These are phyloP conservation scores for Strobilomyces confusus DNA, from an alignment of 768 basidiomycete genomes.

Conservation along the genomic window DNA sequence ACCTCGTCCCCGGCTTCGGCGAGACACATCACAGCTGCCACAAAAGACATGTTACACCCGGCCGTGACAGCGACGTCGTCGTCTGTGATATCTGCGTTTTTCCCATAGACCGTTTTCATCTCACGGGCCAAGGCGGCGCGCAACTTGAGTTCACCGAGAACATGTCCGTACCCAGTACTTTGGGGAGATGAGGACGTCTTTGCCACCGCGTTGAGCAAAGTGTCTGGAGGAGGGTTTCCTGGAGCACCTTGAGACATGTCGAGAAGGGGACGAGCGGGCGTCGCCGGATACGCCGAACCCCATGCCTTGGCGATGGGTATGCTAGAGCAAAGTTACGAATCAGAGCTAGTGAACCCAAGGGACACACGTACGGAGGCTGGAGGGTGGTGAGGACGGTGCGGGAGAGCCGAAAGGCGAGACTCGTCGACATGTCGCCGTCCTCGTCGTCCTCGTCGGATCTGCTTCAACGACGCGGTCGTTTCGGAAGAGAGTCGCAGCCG, in stretches of 20 bases:
- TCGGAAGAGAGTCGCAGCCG: no score
- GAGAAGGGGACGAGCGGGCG: conserved; percentile 48
- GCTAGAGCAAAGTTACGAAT: conserved; percentile 27
- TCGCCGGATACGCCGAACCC: conserved; percentile 42
- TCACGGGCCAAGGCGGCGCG: conserved; percentile 54
- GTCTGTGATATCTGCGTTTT: conserved; percentile 40
- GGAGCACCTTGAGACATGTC: conserved; percentile 78
- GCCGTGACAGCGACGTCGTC: conserved; percentile 67
- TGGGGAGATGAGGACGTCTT: conserved; percentile 38
- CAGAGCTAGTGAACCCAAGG: no score
- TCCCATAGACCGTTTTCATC: conserved; percentile 57
- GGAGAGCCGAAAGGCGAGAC: conserved; percentile 36
- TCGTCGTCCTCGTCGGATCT: no score
- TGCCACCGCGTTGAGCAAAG: conserved; percentile 47
- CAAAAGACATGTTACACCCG: conserved; percentile 73
- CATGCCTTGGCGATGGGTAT: conserved; percentile 59
- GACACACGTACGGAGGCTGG: no score
- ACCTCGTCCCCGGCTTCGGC: conserved; percentile 70
- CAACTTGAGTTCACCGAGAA: conserved; percentile 53
- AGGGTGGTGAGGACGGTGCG: conserved; percentile 40
- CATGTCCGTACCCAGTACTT: conserved; percentile 54
- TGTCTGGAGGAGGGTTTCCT: conserved; percentile 54
- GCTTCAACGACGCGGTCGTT: no score
- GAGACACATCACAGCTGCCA: conserved; percentile 55
- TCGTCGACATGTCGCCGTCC: no score